Percentiles rank a stretch among this genome's conserved stretches.
These are phyloP conservation scores for Fusarium tuaranense DNA, from an alignment of 2,329 filamentous ascomycete genomes.

Conservation along the genomic window DNA sequence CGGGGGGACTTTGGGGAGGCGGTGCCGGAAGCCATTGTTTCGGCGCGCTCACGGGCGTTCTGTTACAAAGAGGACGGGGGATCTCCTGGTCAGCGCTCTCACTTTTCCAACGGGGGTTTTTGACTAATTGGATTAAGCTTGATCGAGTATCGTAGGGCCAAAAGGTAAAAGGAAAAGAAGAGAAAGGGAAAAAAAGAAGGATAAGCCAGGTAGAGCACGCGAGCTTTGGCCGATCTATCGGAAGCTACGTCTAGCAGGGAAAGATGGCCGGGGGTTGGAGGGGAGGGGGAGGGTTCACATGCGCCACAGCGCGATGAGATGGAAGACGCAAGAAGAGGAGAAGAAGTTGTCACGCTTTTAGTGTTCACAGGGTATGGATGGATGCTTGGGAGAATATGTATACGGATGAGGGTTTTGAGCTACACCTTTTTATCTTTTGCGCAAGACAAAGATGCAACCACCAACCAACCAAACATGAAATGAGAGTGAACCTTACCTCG, in stretches of 20 bases:
- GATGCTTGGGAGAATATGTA: background rate
- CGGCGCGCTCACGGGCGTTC: conserved; percentile 58
- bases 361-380: background rate
- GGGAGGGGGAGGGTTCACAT: conserved; percentile 3
- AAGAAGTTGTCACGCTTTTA: background rate
- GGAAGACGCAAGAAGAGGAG: background rate
- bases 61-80: conserved; percentile 32
- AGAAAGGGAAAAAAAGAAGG: background rate
- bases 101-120: background rate
- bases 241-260: conserved; percentile 36
- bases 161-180: background rate
- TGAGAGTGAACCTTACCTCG: conserved; percentile 52
- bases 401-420: background rate
- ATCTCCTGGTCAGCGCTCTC: conserved; percentile 6
- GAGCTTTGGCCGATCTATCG: conserved; percentile 29
- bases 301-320: conserved; percentile 25
- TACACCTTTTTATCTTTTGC: background rate
- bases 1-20: conserved; percentile 30
- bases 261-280: conserved; percentile 1
- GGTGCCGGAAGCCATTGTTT: conserved; percentile 51
- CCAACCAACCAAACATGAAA: background rate
- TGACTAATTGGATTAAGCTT: background rate
- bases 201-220: conserved; percentile 21
- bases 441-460: background rate
- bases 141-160: background rate